Conservation (phyloP, 164 flowering plant species). For the Protea cynaroides region DNA sequence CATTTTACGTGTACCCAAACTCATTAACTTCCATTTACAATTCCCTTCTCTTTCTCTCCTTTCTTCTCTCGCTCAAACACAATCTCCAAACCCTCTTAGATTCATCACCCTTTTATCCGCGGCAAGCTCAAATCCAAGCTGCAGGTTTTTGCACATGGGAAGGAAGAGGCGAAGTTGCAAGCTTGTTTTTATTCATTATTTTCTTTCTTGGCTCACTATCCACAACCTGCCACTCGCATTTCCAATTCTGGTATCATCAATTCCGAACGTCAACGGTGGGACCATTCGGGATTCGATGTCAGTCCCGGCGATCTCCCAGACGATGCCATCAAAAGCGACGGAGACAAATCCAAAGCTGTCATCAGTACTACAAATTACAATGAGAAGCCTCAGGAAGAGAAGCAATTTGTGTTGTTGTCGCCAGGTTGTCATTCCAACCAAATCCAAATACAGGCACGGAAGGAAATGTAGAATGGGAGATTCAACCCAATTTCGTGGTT, state of each 20-base stretch:
- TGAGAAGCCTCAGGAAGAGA: slow-evolving; percentile 12
- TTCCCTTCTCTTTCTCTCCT: too few relatives aligned
- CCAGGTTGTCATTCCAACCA: not conserved
- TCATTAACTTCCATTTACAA: too few relatives aligned
- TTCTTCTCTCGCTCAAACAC: too few relatives aligned
- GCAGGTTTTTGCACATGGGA: too few relatives aligned
- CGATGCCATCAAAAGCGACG: slow-evolving; percentile 38
- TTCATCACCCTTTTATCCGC: too few relatives aligned
- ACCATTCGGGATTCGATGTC: slow-evolving; percentile 36
- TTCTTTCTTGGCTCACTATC: too few relatives aligned
- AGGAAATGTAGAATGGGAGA: not conserved
- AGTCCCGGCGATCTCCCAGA: slow-evolving; percentile 58
- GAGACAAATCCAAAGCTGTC: not conserved
- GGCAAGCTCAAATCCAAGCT: too few relatives aligned
- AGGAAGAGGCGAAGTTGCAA: too few relatives aligned
- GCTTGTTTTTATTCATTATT: too few relatives aligned
- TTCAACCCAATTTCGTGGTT: too few relatives aligned
- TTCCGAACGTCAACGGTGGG: slow-evolving; percentile 4
- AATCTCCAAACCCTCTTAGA: too few relatives aligned
- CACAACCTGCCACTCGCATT: slow-evolving; percentile 24
- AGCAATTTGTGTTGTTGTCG: not conserved
- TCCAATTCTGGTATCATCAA: slow-evolving; percentile 4
- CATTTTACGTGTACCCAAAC: too few relatives aligned
- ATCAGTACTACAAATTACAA: slow-evolving; percentile 5
- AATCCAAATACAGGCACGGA: not conserved